Evolutionary conservation across 2,329 filamentous ascomycete species (phyloP), one percentile per base, ranked within the genome.

Genomic region (Lasiodiplodia sp.): DNA sequence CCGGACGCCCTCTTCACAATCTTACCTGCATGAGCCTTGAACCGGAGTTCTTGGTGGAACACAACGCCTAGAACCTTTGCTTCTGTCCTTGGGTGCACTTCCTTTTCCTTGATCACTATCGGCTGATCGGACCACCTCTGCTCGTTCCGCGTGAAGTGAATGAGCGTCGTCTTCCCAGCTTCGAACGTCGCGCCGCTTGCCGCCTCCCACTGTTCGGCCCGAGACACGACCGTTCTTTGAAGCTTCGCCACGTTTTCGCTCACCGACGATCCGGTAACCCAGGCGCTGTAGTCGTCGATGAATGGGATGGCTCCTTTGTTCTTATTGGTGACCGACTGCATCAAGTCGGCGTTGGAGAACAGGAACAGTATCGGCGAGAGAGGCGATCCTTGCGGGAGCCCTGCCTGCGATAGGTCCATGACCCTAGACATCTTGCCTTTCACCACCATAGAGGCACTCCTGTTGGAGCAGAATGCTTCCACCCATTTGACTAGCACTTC

Each of bases 181-280:
- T 78, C 71, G 70, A 79, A 80, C 11, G 69, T 73, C 31, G 75
- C 76, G 52, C 78, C 73, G 70, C 76, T 78, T 18, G 72, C 73
- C 18, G 64, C 72, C 60, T 74, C 74, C 75, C 72, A 78, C n/a
- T 71, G 71, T 66, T 72, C 71, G 12, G 71, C 66, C 65, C 69
- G 63, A 25, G 68, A 68, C 21, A 73, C 52, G 2, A 73, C 63
- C 16, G 69, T 68, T 40, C 68, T 37, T 37, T 74, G 69, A 31
- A 74, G 70, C 18, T n/a, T 68, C 6, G 60, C 52, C 44, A 69
- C 71, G 68, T 73, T 75, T 18, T 40, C 66, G 37, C 68, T 69
- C 16, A 69, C 70, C 14, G 70, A 71, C 8, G 28, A 49, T 12
- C 73, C 69, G 12, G 70, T 69, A 11, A 74, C 68, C 72, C 72